phyloP scores from a whole-genome alignment of 805 yeast species.

The Metschnikowia sp. region DNA sequence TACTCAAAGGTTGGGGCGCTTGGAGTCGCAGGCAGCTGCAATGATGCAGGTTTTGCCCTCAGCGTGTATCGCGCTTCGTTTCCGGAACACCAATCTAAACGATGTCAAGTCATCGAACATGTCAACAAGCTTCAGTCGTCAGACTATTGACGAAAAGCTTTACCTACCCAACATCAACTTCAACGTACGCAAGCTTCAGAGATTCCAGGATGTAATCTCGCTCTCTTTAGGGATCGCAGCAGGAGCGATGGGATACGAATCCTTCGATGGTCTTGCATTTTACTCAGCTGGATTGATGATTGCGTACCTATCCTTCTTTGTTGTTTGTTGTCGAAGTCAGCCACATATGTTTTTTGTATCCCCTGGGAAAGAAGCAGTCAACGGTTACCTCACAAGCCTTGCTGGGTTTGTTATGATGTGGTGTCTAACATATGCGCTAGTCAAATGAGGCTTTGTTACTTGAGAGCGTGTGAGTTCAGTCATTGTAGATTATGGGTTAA shows the following conservation, averaged over 20 bases:
- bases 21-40: no score
- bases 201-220: slow-evolving; percentile 36
- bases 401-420: slow-evolving; percentile 47
- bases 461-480: no score
- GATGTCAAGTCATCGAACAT: neutral
- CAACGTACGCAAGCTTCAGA: slow-evolving; percentile 20
- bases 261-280: slow-evolving; percentile 33
- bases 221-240: slow-evolving; percentile 39
- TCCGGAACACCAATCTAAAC: no score
- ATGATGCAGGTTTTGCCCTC: no score
- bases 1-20: no score
- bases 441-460: slow-evolving; percentile 17
- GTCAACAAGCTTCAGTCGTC: neutral
- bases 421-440: slow-evolving; percentile 45
- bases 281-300: slow-evolving; percentile 30
- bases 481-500: no score
- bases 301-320: slow-evolving; percentile 29
- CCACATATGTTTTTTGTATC: slow-evolving; percentile 23
- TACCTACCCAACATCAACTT: neutral
- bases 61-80: no score
- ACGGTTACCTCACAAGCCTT: slow-evolving; percentile 28
- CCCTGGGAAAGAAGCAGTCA: slow-evolving; percentile 34
- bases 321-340: slow-evolving; percentile 31
- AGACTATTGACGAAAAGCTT: neutral
- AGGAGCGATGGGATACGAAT: slow-evolving; percentile 38